Evolutionary conservation across 2,329 filamentous ascomycete genomes (phyloP), one percentile per base, ranked within the genome.

Genomic region (Paecilomyces fulvus): DNA sequence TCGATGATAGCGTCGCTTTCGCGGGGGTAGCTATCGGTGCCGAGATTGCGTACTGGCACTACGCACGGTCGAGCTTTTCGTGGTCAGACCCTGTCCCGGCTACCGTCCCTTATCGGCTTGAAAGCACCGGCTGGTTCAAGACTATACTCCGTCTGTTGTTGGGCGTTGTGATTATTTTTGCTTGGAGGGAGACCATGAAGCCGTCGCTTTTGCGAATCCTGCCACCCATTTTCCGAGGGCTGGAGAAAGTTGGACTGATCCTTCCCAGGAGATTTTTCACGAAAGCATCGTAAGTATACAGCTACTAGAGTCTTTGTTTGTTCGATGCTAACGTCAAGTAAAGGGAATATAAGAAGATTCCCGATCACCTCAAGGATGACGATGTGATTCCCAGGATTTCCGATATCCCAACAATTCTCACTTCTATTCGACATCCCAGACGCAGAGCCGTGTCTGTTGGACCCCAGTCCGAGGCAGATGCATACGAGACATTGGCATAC

Each of bases 1-100:
- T 95, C 68, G 92, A 97, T 69, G 92, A 97, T 74, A 95, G 90
- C 64, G 90, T 97, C 52, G 87, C 92, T 3, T 97, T 97, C 73
- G 87, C 90, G 20, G 92, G 90, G 1, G 92, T 96, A 21, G 81
- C 95, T 55, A 89, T 96, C 64, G 94, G 94, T 0, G 78, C 90
- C 51, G 88, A 95, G 65, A 74, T 89, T 58, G 92, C 89, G 9
- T 87, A 84, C 7, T 97, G 92, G 92, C 89, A 91, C 65, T 90
- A 89, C 64, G 81, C 82, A 1, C 80, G 80, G 55, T 84, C 84
- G 7, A 71, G 73, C 11, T 79, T 77, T 64, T 77, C 80, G 0
- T 79, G 77, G 73, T 67, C 79, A 57, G 66, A 76, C 17, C 81
- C 82, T 3, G 78, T 80, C 25, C 81, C 81, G 12, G 83, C 79